Base-by-base conservation (phyloP, 768 basidiomycete species). In the Mycena kentingensis region DNA sequence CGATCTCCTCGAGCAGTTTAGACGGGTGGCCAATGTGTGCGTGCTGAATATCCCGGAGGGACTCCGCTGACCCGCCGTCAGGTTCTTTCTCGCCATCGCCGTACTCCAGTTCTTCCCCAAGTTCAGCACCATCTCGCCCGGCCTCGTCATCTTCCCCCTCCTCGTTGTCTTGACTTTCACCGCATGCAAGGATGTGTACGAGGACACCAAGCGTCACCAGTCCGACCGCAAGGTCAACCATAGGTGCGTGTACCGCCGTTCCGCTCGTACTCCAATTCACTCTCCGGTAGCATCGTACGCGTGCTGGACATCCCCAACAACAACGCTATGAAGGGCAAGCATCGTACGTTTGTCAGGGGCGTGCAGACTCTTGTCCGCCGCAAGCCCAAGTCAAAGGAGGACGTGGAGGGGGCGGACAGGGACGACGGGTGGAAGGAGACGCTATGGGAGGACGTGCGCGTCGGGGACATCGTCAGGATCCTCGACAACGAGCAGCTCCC, bases 171-270 rank as follows among this genome's bases (percentile, higher is more conserved):
- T 98, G 35, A 74, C 73, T 25, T 90, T 98, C 63, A 96, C 95
- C 0, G 94, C 84, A 0, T 60, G 85, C 51, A 99, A 99, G 72
- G 97, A 98, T 73, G 96, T 79, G 0, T 99, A 98, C 71, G 97
- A 99, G 69, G 97, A 99, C 68, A 73, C 97, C 58, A 98, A 98
- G 68, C 90, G 97, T 1, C 97, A 99, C 67, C 93, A 98, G 72
- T 92, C 92, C 0, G 97, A 98, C 72, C 80, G 87, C 11, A 74
- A 72, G 36, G 88, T 97, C 55, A 99, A 99, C 67, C 83, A 90
- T 60, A 79, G 84, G 15, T 69, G n/a, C n/a, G n/a, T n/a, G n/a
- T n/a, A n/a, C n/a, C n/a, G n/a, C n/a, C n/a, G n/a, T n/a, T n/a
- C n/a, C n/a, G n/a, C n/a, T n/a, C n/a, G n/a, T n/a, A n/a, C n/a